Base-by-base conservation (phyloP, 345 rosid species). In the Aethionema arabicum region DNA sequence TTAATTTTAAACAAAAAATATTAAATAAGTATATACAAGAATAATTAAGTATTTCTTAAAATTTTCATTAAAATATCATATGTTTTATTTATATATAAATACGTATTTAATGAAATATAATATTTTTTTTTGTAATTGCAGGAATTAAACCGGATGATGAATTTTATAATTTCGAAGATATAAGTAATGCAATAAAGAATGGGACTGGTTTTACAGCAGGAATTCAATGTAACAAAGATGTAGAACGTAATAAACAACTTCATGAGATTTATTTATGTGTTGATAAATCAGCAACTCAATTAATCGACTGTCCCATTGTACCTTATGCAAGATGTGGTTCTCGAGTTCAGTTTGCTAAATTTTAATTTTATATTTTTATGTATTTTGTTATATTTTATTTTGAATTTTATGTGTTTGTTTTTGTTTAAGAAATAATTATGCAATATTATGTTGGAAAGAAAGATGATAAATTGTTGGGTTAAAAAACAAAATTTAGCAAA, bases 111-210 rank as follows among this genome's bases (percentile, higher is more conserved):
- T 37, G 32, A 14, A 30, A 4, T 29, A 3, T 6, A n/a, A n/a
- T n/a, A n/a, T 11, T 4, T 8, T 11, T 7, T 44, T 12, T 42
- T 0, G 10, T 4, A 35, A 47, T 8, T 29, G 16, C 69, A 74
- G 97, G 86, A 49, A 84, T 87, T 49, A 76, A 69, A 40, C 86
- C 96, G 6, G 76, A 91, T 37, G 86, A 83, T 11, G 75, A 50
- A 14, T 81, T 81, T 15, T 91, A 88, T 51, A 64, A 68, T 29
- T 0, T 84, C 16, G 67, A 52, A 0, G 59, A 59, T 13, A 75
- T 88, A 8, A 71, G 15, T 42, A 73, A 75, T 8, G 95, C 90
- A 3, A 78, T 88, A 30, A 59, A 72, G 56, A 79, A 67, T 27
- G 80, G 6, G 0, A 67, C 54, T 8, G 95, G 95, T 5, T 79